These are phyloP conservation scores for Datisca glomerata DNA, from an alignment of 306 rosid genomes.

Conservation along the genomic window DNA sequence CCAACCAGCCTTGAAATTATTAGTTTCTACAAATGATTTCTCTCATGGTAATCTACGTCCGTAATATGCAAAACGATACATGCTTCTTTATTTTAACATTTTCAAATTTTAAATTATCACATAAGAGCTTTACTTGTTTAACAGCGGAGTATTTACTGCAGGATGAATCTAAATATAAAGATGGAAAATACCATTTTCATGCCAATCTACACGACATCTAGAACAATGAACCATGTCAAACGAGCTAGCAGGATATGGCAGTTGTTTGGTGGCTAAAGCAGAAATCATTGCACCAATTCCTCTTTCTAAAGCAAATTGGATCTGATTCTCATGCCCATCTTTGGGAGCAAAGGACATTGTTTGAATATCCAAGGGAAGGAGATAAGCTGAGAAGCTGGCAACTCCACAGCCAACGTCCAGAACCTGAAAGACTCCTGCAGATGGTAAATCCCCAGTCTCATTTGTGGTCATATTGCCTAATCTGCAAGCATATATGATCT, in stretches of 20 bases:
- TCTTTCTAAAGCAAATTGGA: constrained; percentile 88
- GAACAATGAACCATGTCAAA: constrained; percentile 97
- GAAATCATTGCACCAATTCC: constrained; percentile 90
- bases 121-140: no score
- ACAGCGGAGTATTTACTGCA: no score
- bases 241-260: constrained; percentile 72
- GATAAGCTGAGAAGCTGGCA: constrained; percentile 95
- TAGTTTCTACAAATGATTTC: no score
- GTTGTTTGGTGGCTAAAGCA: constrained; percentile 75
- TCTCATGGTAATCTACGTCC: no score
- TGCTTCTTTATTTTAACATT: no score
- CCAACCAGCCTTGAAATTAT: no score
- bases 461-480: constrained; percentile 81
- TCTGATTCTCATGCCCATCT: constrained; percentile 92
- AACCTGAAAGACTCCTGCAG: constrained; percentile 75
- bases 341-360: constrained; percentile 98
- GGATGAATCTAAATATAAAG: no score
- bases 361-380: constrained; percentile 67
- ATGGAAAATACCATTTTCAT: constrained; percentile 85
- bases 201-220: constrained; percentile 86
- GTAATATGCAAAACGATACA: no score
- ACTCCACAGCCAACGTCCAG: constrained; percentile 96
- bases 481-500: no score
- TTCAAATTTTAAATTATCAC: no score
- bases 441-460: constrained; percentile 53